phyloP scores from a whole-genome alignment of 306 rosid species.

The Cicer chorassanicum region DNA sequence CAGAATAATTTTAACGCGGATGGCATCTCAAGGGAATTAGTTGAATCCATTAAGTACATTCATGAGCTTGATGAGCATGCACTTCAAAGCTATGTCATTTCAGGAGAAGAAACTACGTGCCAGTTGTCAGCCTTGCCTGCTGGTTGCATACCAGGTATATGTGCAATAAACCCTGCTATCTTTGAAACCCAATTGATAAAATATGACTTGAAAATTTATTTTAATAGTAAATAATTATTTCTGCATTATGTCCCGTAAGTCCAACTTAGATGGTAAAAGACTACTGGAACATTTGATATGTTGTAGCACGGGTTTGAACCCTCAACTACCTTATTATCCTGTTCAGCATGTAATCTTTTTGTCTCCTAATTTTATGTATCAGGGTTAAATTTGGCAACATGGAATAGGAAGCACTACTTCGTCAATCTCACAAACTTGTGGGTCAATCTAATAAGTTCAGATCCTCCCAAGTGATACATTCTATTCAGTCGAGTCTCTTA shows the following conservation, averaged over 20 bases:
- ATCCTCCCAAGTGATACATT: constrained; percentile 58
- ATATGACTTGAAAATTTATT: constrained; percentile 15
- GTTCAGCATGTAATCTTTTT: constrained; percentile 26
- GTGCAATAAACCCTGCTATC: constrained; percentile 16
- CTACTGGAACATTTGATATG: too few species aligned
- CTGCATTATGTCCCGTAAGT: neutral
- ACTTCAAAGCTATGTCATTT: constrained; percentile 56
- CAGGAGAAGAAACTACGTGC: constrained; percentile 66
- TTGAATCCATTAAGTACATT: constrained; percentile 67
- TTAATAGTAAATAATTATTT: constrained; percentile 1
- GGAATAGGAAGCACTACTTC: constrained; percentile 76
- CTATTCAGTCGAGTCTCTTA: constrained; percentile 42
- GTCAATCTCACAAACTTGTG: constrained; percentile 81
- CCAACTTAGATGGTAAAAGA: too few species aligned
- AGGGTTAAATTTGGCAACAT: constrained; percentile 74
- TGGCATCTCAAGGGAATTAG: constrained; percentile 47
- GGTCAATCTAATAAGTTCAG: constrained; percentile 71
- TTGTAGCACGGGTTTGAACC: too few species aligned
- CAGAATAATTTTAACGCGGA: constrained; percentile 45
- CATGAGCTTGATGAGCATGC: constrained; percentile 62
- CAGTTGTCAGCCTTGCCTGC: constrained; percentile 70
- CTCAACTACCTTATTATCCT: constrained; percentile 13
- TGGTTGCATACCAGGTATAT: constrained; percentile 73
- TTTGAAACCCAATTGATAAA: constrained; percentile 25
- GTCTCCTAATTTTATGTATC: constrained; percentile 40